Percentiles rank a stretch among this genome's conserved stretches.
Evolutionary conservation across 352 stramenopile species (phyloP).

Genomic region (Thalassiosira mediterranea): DNA sequence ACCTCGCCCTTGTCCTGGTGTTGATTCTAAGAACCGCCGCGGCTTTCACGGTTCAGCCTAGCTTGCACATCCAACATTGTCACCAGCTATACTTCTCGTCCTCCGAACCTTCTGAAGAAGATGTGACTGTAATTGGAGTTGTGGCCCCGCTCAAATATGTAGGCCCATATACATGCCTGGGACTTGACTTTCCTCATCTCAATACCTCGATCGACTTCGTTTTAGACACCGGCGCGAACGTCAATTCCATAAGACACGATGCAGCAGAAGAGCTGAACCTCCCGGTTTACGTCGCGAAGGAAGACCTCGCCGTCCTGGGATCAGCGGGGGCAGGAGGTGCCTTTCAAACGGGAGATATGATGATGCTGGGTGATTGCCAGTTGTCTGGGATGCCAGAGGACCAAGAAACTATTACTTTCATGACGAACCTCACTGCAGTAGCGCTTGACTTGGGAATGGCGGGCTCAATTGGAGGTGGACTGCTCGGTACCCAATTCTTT

Average conservation of each 20-base stretch:
- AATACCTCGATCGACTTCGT: slow-evolving; percentile 30
- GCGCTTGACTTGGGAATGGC: slow-evolving; percentile 27
- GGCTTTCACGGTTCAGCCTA: neutral
- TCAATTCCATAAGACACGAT: slow-evolving; percentile 32
- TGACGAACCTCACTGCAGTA: slow-evolving; percentile 36
- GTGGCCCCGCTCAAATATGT: slow-evolving; percentile 38
- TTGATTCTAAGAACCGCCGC: too few species aligned
- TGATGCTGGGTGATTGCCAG: slow-evolving; percentile 34
- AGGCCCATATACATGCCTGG: slow-evolving; percentile 37
- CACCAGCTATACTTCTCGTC: neutral
- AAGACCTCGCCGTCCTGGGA: slow-evolving; percentile 31
- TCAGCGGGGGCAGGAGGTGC: slow-evolving; percentile 32
- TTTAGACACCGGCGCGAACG: slow-evolving; percentile 46
- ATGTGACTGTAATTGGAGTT: slow-evolving; percentile 25
- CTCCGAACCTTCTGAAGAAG: neutral
- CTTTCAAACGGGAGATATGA: slow-evolving; percentile 32
- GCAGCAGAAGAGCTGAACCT: slow-evolving; percentile 18
- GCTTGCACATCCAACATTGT: neutral
- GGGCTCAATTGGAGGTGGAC: slow-evolving; percentile 8
- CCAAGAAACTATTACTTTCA: slow-evolving; percentile 32
- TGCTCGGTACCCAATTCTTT: slow-evolving; percentile 42
- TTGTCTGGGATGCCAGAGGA: slow-evolving; percentile 27
- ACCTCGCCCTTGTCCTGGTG: neutral
- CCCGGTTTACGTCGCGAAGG: slow-evolving; percentile 4
- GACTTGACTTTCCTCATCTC: slow-evolving; percentile 32